Evolutionary conservation across 371 early-diverging fungal species (phyloP), one percentile per base, ranked within the genome.

Genomic region (Apophysomyces sp.): DNA sequence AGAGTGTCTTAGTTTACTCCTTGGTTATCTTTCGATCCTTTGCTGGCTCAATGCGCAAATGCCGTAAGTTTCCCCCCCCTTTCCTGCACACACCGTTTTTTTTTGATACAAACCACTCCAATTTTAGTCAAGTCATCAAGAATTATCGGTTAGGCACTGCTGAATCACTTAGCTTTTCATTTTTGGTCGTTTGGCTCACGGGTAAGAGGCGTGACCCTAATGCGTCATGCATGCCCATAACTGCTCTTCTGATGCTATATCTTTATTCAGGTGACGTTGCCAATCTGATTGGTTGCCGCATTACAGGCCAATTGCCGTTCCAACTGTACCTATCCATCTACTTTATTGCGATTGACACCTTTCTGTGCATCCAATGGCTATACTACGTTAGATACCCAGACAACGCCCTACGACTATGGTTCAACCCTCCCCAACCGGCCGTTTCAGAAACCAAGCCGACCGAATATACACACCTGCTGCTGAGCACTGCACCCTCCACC

Each of bases 11-110:
- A 69, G 69, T 52, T 32, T 80, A 40, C 30, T 76, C 15, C 69
- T 87, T 55, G 91, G 91, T 0, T 89, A 88, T 60, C 36, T 82
- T 6, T 90, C 90, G 1, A 88, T 92, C 41, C 60, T 76, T 15
- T 88, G 83, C 66, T 92, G 92, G 92, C 57, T 92, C 13, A 89
- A 86, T 72, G 91, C 91, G 34, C 91, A 91, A 76, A 74, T 90
- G 71, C 92, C 92, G 80, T 89, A 90, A 70, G 83, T 83, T 6
- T 40, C 36, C 16, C 52, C 51, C 26, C 3, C 31, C 9, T 51
- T 21, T 32, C 26, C 49, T n/a, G 34, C n/a, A 41, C 55, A 21
- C 13, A 28, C 32, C 7, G 24, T 30, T 34, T 53, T 16, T 53
- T 32, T 62, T n/a, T n/a, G n/a, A n/a, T n/a, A n/a, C n/a, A n/a